Conservation (phyloP, 2,329 filamentous ascomycete species). For the Apiospora aurea region DNA sequence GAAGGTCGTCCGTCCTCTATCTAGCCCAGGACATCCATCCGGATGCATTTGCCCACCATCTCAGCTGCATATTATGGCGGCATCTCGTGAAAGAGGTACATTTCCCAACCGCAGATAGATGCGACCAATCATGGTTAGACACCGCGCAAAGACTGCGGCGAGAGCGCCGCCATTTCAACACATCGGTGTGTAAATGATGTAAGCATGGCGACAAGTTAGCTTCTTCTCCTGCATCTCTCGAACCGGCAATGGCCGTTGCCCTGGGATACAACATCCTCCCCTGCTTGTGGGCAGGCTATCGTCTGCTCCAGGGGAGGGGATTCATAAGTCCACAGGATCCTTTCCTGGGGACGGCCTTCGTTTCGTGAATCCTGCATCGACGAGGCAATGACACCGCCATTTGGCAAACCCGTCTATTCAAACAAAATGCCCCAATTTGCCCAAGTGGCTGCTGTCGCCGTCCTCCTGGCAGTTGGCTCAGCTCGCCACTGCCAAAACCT, state of each 20-base stretch:
- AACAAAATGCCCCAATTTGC: neutral
- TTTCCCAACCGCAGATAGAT: neutral
- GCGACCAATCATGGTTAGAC: neutral
- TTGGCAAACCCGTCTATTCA: neutral
- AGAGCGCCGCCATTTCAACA: neutral
- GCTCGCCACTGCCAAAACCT: conserved; percentile 54
- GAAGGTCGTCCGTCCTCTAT: no score
- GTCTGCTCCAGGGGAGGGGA: neutral
- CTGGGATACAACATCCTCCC: neutral
- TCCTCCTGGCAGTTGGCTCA: conserved; percentile 19
- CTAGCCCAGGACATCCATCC: neutral
- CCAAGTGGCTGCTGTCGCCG: neutral
- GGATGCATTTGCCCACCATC: neutral
- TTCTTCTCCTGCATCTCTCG: neutral
- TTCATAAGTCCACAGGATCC: neutral
- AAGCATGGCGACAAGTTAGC: neutral
- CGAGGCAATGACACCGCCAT: neutral
- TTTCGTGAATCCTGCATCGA: neutral
- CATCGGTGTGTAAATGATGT: neutral
- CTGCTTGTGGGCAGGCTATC: neutral
- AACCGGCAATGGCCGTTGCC: neutral
- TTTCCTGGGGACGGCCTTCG: neutral
- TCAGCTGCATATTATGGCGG: neutral
- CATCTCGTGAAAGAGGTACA: neutral
- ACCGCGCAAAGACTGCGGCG: neutral